Conservation (phyloP, 768 basidiomycete genomes). For the Serendipita indica region DNA sequence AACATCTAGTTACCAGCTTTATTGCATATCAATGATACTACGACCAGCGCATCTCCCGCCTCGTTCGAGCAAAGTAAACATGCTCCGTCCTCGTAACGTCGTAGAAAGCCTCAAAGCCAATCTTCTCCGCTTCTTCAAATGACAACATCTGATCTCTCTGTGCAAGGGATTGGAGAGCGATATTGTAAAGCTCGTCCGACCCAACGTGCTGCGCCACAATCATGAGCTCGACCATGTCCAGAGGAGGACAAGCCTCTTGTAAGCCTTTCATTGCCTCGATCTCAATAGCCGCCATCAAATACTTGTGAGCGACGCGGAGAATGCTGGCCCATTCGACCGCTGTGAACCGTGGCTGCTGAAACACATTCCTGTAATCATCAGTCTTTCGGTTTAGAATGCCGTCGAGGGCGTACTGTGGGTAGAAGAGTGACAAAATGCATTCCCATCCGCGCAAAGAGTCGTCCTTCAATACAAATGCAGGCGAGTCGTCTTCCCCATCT, state of each 20-base stretch:
- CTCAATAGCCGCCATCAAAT: background rate
- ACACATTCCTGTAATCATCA: background rate
- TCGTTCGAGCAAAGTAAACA: background rate
- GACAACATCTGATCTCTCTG: background rate
- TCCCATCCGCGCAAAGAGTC: background rate
- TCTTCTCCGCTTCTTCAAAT: background rate
- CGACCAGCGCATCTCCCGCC: background rate
- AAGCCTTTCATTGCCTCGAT: background rate
- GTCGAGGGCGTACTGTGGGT: background rate
- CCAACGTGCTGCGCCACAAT: background rate
- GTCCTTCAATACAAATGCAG: background rate
- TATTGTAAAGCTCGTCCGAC: background rate
- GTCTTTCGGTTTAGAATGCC: background rate
- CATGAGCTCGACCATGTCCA: slow-evolving; percentile 3
- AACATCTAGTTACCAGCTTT: no score
- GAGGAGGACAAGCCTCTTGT: background rate
- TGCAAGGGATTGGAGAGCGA: background rate
- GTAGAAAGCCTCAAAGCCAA: background rate
- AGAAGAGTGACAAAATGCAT: background rate
- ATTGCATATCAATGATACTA: no score
- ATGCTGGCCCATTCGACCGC: background rate
- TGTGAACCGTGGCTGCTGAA: background rate
- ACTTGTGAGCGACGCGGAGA: background rate
- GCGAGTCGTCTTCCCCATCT: background rate
- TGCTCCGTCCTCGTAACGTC: background rate